Conservation (phyloP, 169 alveolate genomes). For the Plasmodium malariae region DNA sequence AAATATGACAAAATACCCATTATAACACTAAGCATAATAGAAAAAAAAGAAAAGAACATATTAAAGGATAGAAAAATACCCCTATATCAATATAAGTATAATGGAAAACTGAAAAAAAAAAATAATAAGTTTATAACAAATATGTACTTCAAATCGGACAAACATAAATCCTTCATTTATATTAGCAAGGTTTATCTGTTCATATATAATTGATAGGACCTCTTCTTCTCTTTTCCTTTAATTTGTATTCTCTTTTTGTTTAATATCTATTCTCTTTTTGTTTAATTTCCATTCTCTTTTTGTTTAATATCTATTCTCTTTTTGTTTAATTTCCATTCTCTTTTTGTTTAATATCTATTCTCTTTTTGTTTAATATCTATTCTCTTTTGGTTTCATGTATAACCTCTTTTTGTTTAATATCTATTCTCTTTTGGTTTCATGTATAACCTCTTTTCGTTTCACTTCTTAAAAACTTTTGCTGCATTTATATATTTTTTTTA, state of each 20-base stretch:
- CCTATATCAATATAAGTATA: conserved; percentile 60
- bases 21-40: conserved; percentile 40
- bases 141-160: conserved; percentile 64
- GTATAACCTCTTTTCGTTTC: background rate
- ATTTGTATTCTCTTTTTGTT: background rate
- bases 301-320: background rate
- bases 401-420: too few relatives aligned
- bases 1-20: conserved; percentile 57
- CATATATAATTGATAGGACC: conserved; percentile 25
- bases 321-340: too few relatives aligned
- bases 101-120: conserved; percentile 55
- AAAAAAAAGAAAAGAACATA: conserved; percentile 50
- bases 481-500: conserved; percentile 33
- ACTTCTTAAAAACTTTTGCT: conserved; percentile 53
- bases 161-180: conserved; percentile 66
- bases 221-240: background rate
- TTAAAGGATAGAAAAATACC: conserved; percentile 72
- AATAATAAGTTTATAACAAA: conserved; percentile 64
- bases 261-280: too few relatives aligned
- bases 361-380: background rate
- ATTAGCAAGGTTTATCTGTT: conserved; percentile 59
- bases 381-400: background rate
- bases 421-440: background rate
- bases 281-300: background rate
- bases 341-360: background rate